phyloP scores from a whole-genome alignment of 345 rosid genomes.

The Orychophragmus violaceus region DNA sequence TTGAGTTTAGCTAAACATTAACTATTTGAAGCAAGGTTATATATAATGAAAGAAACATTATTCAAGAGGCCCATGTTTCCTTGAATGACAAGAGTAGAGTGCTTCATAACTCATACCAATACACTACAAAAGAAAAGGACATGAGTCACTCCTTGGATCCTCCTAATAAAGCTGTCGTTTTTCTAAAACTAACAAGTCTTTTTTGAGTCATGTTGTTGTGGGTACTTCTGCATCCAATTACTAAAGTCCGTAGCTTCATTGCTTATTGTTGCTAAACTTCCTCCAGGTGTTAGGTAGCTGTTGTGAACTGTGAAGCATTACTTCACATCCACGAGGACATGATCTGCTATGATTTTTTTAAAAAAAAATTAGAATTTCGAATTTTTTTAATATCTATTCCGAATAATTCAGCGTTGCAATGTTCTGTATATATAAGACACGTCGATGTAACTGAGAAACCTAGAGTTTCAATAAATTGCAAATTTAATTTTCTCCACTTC shows the following conservation, averaged over 20 bases:
- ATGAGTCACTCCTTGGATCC: no score
- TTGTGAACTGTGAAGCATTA: not conserved
- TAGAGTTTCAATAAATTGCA: not conserved
- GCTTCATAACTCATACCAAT: no score
- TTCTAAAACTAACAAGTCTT: not conserved
- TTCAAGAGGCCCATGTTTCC: no score
- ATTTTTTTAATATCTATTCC: not conserved
- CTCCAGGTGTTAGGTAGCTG: not conserved
- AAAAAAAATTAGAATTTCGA: not conserved
- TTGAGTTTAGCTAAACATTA: no score
- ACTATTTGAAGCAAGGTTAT: no score
- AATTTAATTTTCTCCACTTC: not conserved
- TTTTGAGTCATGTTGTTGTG: not conserved
- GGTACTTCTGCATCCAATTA: not conserved
- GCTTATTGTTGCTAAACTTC: not conserved
- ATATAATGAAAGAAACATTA: no score
- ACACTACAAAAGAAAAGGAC: no score
- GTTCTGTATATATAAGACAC: not conserved
- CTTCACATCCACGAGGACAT: not conserved
- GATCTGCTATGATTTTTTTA: not conserved
- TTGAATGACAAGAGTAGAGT: no score
- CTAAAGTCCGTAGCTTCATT: not conserved
- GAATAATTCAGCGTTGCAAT: not conserved
- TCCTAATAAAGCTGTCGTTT: no score
- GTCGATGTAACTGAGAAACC: not conserved